These are phyloP conservation scores for Coemansia sp. DNA, from an alignment of 192 early-diverging fungal genomes.

Conservation along the genomic window DNA sequence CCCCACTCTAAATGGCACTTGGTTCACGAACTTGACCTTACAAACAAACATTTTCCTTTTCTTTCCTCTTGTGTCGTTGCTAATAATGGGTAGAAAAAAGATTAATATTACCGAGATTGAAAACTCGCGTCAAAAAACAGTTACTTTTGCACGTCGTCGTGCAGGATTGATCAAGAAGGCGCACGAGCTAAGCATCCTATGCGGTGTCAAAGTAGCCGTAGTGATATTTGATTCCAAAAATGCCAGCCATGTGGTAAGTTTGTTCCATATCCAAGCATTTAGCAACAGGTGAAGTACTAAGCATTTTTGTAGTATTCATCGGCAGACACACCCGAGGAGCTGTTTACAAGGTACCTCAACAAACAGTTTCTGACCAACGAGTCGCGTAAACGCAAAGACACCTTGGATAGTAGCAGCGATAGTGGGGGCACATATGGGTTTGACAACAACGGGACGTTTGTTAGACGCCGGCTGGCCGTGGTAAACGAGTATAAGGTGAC, in stretches of 20 bases:
- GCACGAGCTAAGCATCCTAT: conserved; percentile 52
- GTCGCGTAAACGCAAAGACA: conserved; percentile 48
- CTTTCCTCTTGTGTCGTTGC: not conserved
- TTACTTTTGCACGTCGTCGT: conserved; percentile 54
- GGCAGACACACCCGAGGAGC: conserved; percentile 27
- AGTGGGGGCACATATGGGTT: conserved; percentile 38
- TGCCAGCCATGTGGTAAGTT: conserved; percentile 53
- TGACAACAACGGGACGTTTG: conserved; percentile 37
- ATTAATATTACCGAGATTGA: conserved; percentile 54
- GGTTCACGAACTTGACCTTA: no score
- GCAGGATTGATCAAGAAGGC: conserved; percentile 57
- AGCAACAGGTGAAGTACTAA: no score
- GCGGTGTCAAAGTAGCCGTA: conserved; percentile 49
- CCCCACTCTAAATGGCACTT: not conserved
- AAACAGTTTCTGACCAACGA: conserved; percentile 57
- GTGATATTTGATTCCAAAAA: conserved; percentile 54
- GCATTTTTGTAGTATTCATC: conserved; percentile 40
- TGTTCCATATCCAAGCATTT: no score
- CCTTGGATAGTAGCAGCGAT: not conserved
- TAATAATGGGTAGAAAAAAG: conserved; percentile 52
- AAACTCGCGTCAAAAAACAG: conserved; percentile 49
- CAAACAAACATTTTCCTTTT: conserved; percentile 5
- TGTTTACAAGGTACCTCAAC: conserved; percentile 48
- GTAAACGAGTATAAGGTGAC: conserved; percentile 54
- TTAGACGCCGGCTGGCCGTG: conserved; percentile 45